These are phyloP conservation scores for Lactarius sanguifluus DNA, from an alignment of 768 basidiomycete species.

Conservation along the genomic window DNA sequence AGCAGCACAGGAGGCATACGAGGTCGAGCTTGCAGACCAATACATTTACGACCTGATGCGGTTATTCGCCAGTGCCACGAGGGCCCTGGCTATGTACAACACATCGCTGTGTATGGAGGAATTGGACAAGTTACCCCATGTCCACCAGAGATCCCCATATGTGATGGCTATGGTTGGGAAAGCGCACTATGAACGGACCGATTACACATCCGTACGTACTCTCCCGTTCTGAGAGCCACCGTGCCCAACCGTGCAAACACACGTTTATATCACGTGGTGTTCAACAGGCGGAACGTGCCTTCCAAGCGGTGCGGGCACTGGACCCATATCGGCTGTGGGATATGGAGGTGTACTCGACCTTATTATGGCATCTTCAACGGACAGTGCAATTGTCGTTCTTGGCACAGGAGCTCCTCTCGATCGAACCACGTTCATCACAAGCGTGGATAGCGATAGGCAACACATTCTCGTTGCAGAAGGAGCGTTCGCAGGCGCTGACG, in stretches of 20 bases:
- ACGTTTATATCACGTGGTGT: conserved; percentile 27
- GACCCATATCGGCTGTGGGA: conserved; percentile 90
- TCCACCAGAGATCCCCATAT: conserved; percentile 72
- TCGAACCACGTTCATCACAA: conserved; percentile 78
- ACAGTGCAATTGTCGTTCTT: conserved; percentile 86
- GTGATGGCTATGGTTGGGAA: conserved; percentile 81
- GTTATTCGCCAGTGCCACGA: conserved; percentile 77
- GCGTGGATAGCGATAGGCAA: conserved; percentile 98
- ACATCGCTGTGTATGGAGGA: conserved; percentile 71
- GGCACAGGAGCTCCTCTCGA: conserved; percentile 86
- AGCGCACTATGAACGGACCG: conserved; percentile 86
- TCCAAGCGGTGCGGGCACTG: conserved; percentile 72
- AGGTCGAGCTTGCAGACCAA: conserved; percentile 73
- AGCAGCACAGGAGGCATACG: conserved; percentile 69
- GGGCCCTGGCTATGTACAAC: conserved; percentile 73
- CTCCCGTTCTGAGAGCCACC: neutral
- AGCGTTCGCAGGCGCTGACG: conserved; percentile 87
- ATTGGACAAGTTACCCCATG: conserved; percentile 70
- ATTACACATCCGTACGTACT: conserved; percentile 79
- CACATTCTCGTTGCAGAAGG: conserved; percentile 92
- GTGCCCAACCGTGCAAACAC: conserved; percentile 11
- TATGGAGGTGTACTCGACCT: conserved; percentile 96
- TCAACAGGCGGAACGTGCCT: conserved; percentile 83
- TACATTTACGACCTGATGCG: conserved; percentile 81
- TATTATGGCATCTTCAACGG: conserved; percentile 91